Conservation (phyloP, 140 eudicot species). For the Anethum foeniculum region DNA sequence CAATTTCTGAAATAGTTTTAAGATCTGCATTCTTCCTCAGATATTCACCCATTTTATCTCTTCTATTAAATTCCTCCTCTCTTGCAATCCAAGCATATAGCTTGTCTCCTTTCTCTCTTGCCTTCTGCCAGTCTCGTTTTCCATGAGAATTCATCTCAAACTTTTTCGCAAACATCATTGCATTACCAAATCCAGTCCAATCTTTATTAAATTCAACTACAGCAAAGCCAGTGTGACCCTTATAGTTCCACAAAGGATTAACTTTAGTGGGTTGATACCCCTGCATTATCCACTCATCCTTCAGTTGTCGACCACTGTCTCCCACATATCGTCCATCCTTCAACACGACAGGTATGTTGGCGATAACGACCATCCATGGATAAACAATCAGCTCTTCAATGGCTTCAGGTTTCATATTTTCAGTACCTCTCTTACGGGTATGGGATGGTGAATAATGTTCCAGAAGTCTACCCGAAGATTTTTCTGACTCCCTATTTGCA, state of each 20-base stretch:
- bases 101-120: constrained; percentile 37
- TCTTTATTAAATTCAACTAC: constrained; percentile 45
- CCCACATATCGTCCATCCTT: constrained; percentile 39
- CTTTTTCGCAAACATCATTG: constrained; percentile 49
- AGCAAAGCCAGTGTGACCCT: constrained; percentile 56
- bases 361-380: constrained; percentile 71
- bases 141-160: constrained; percentile 52
- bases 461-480: neutral
- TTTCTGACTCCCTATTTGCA: neutral
- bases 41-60: constrained; percentile 43
- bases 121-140: constrained; percentile 37
- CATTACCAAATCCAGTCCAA: constrained; percentile 39
- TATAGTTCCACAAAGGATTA: constrained; percentile 47
- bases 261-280: constrained; percentile 50
- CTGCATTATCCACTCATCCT: constrained; percentile 35
- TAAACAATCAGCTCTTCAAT: constrained; percentile 44
- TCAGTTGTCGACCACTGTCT: constrained; percentile 40
- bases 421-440: constrained; percentile 1
- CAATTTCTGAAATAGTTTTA: constrained; percentile 51
- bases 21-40: constrained; percentile 56
- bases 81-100: constrained; percentile 78
- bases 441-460: neutral
- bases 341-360: constrained; percentile 39
- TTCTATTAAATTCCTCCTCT: constrained; percentile 40
- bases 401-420: constrained; percentile 3